Evolutionary conservation across 2,329 filamentous ascomycete genomes (phyloP).

Genomic region (Fusarium piperis): DNA sequence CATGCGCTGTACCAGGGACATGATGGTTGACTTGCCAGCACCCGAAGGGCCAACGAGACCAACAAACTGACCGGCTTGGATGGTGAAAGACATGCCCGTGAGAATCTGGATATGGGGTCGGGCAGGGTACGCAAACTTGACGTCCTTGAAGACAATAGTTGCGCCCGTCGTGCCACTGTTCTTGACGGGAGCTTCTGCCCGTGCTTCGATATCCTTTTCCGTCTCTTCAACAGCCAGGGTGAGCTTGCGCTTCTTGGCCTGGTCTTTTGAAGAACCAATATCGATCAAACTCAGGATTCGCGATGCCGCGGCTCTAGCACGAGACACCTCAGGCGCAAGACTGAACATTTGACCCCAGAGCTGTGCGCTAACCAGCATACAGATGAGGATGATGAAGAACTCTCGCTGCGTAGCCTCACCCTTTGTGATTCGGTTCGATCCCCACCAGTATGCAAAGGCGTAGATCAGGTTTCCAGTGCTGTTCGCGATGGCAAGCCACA

Average conservation of each 20-base stretch:
- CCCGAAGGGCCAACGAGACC: slow-evolving; percentile 74
- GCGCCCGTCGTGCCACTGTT: slow-evolving; percentile 48
- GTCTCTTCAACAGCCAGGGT: slow-evolving; percentile 6
- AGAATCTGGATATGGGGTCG: slow-evolving; percentile 68
- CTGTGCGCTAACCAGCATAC: slow-evolving; percentile 77
- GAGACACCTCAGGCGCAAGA: slow-evolving; percentile 78
- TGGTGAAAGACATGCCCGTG: slow-evolving; percentile 63
- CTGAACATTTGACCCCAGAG: slow-evolving; percentile 80
- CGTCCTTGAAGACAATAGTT: slow-evolving; percentile 64
- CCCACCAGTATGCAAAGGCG: slow-evolving; percentile 84
- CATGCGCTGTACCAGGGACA: slow-evolving; percentile 64
- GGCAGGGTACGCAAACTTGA: slow-evolving; percentile 73
- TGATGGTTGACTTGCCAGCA: slow-evolving; percentile 73
- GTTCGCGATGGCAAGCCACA: slow-evolving; percentile 70
- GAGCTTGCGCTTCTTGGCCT: slow-evolving; percentile 25
- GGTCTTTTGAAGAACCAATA: slow-evolving; percentile 49
- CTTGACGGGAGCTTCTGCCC: slow-evolving; percentile 41
- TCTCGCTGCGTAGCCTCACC: slow-evolving; percentile 71
- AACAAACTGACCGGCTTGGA: slow-evolving; percentile 68
- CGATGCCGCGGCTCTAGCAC: slow-evolving; percentile 69
- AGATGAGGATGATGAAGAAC: slow-evolving; percentile 79
- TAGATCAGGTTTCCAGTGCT: slow-evolving; percentile 74
- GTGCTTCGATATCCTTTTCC: slow-evolving; percentile 53
- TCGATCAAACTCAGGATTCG: slow-evolving; percentile 64
- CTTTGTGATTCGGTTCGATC: slow-evolving; percentile 73